phyloP scores from a whole-genome alignment of 495 filamentous ascomycete genomes.

The Talaromyces adpressus region DNA sequence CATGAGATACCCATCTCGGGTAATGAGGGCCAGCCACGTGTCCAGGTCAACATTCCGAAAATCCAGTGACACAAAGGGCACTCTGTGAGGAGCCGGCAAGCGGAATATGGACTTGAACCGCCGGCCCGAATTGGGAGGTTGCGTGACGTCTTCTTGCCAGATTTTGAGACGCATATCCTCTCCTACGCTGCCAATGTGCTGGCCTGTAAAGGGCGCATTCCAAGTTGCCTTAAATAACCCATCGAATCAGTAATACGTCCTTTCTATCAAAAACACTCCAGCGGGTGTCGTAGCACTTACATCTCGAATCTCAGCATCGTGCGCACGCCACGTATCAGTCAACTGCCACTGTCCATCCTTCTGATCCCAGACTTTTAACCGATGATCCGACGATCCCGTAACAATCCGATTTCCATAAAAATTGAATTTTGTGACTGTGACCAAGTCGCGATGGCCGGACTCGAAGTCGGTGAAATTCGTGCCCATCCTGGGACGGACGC shows the following conservation, averaged over 20 bases:
- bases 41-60: conserved; percentile 68
- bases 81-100: conserved; percentile 46
- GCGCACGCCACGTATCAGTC: conserved; percentile 83
- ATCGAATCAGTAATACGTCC: neutral
- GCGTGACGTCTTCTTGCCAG: conserved; percentile 80
- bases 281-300: conserved; percentile 36
- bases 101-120: conserved; percentile 65
- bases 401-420: conserved; percentile 84
- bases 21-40: conserved; percentile 78
- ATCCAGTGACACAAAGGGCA: conserved; percentile 70
- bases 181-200: conserved; percentile 62
- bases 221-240: conserved; percentile 59
- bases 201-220: conserved; percentile 58
- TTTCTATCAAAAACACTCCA: neutral
- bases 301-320: conserved; percentile 86
- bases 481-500: conserved; percentile 19
- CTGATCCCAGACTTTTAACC: conserved; percentile 87
- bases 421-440: conserved; percentile 53
- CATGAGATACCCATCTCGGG: conserved; percentile 68
- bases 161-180: conserved; percentile 83
- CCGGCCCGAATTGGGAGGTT: conserved; percentile 61
- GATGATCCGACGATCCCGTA: conserved; percentile 86
- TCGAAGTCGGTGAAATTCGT: conserved; percentile 60
- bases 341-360: conserved; percentile 70
- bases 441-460: conserved; percentile 52